Evolutionary conservation across 129 eudicot species (phyloP), one percentile per base, ranked within the genome.

Genomic region (Daucus carota): DNA sequence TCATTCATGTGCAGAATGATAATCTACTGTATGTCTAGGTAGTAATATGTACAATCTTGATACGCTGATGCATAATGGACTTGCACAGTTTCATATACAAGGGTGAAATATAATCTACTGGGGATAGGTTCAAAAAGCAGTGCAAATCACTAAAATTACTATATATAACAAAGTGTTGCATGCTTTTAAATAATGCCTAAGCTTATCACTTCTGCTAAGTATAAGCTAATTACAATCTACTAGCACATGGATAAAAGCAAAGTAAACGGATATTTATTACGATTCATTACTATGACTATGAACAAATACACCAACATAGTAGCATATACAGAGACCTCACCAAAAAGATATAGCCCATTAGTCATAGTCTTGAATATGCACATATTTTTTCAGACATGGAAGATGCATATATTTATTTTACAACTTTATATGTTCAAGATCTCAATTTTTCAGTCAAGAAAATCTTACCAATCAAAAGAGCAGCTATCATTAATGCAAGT

Each of bases 381-480:
- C n/a, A 43, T 26, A 13, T 12, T 4, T 43, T 1, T 16, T 40
- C 8, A 70, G 46, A 69, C 22, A 11, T 24, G 33, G 50, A 70
- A 29, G 22, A 70, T 40, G 52, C 38, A n/a, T 41, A 42, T 26
- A 70, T 24, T 22, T 16, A 20, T n/a, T 12, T n/a, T 70, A 38
- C n/a, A 41, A 7, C 29, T 70, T 70, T 24, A 33, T 12, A 40
- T 10, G 9, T 70, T 3, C 8, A 22, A 3, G 2, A 7, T 69
- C 52, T 26, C 36, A 41, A 18, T 28, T 72, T 5, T 72, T 22
- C 36, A 14, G n/a, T 72, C 14, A 71, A 1, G 29, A 73, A 73
- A 68, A 69, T 34, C 90, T 78, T 85, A 92, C 98, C 98, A 42
- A 92, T 80, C 78, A 92, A 76, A 77, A 92, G 85, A 32, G 90